phyloP scores from a whole-genome alignment of 1,284 basidiomycete genomes.

The Puccinia polysora region DNA sequence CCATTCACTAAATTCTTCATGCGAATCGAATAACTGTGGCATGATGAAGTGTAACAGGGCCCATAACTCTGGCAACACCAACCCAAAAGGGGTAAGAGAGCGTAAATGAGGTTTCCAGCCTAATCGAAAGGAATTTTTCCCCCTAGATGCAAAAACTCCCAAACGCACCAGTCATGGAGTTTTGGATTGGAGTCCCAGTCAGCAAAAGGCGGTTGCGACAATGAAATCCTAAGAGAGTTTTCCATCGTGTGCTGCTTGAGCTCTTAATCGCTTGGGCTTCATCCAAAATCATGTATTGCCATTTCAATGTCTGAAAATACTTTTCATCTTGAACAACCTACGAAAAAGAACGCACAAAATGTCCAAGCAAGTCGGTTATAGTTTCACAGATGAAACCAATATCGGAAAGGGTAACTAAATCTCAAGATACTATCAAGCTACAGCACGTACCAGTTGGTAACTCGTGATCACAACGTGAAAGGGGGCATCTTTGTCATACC shows the following conservation, averaged over 20 bases:
- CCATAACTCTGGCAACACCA: slow-evolving; percentile 92
- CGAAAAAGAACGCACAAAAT: no score
- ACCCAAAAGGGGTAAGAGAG: slow-evolving; percentile 10
- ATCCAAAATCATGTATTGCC: slow-evolving; percentile 99
- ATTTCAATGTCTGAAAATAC: slow-evolving; percentile 95
- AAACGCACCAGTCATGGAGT: slow-evolving; percentile 96
- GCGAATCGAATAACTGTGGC: slow-evolving; percentile 97
- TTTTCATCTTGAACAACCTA: slow-evolving; percentile 94
- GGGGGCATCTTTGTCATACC: slow-evolving; percentile 88
- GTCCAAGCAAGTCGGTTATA: no score
- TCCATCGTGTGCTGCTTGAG: slow-evolving; percentile 94
- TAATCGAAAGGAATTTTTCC: no score
- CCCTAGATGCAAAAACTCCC: no score
- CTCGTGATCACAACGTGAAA: slow-evolving; percentile 97
- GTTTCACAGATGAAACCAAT: neutral
- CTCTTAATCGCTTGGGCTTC: slow-evolving; percentile 99
- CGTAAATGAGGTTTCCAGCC: slow-evolving; percentile 43
- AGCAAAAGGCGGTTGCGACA: slow-evolving; percentile 92
- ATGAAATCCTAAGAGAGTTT: slow-evolving; percentile 89
- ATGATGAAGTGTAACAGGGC: slow-evolving; percentile 99
- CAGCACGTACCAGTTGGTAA: slow-evolving; percentile 74
- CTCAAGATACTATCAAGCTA: neutral
- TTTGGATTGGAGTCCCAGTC: slow-evolving; percentile 98
- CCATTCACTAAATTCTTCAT: slow-evolving; percentile 99
- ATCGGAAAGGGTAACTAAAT: slow-evolving; percentile 43